These are phyloP conservation scores for Corymbia maculata DNA, from an alignment of 345 rosid species.

Conservation along the genomic window DNA sequence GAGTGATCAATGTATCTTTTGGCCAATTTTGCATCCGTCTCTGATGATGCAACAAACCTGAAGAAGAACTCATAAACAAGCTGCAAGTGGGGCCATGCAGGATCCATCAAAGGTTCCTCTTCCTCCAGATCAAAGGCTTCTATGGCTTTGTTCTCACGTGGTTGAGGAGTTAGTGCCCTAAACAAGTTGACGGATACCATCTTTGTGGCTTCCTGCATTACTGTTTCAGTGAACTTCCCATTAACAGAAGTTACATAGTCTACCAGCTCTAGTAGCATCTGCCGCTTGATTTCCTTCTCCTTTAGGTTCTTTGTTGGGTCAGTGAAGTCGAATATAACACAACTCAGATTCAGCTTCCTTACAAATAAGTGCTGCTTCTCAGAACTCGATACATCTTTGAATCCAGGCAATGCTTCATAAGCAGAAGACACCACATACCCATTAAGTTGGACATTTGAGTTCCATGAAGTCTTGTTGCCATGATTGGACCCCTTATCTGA, in stretches of 20 bases:
- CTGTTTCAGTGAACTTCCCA: conserved; percentile 3
- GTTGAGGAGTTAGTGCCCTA: conserved; percentile 3
- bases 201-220: conserved; percentile 9
- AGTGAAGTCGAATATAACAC: conserved; percentile 1
- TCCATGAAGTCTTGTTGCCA: neutral
- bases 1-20: conserved; percentile 13
- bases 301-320: conserved; percentile 9
- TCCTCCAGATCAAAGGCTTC: conserved; percentile 11
- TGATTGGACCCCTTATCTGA: neutral
- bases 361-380: conserved; percentile 9
- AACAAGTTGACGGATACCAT: conserved; percentile 5
- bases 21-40: conserved; percentile 7
- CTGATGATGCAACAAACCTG: conserved; percentile 9
- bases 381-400: conserved; percentile 7
- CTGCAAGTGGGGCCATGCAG: conserved; percentile 11
- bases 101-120: conserved; percentile 12
- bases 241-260: conserved; percentile 10
- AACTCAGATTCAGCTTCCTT: conserved; percentile 7
- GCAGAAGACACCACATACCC: conserved; percentile 1
- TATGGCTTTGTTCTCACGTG: conserved; percentile 2
- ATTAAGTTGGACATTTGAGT: neutral
- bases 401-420: conserved; percentile 16
- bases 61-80: conserved; percentile 10
- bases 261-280: conserved; percentile 8
- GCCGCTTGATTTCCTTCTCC: conserved; percentile 13